A percentile compares a stretch with the other conserved stretches of the same genome.
phyloP scores from a whole-genome alignment of 108 stramenopile genomes.

The Parietichytrium sp. region DNA sequence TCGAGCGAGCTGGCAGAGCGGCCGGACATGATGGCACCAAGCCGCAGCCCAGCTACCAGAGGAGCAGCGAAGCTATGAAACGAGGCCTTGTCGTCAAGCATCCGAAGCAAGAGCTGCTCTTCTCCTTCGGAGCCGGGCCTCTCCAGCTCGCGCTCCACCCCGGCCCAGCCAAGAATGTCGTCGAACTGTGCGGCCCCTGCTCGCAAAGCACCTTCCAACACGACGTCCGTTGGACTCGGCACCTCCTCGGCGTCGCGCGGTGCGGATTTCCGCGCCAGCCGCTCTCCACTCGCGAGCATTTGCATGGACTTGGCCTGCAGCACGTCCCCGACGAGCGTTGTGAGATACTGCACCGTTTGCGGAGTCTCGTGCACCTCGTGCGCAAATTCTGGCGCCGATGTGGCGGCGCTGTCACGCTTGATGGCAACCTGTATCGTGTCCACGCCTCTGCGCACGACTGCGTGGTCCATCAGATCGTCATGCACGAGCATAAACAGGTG shows the following conservation, averaged over 20 bases:
- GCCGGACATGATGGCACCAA: not conserved
- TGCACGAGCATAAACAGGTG: conserved; percentile 39
- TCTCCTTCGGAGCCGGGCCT: not conserved
- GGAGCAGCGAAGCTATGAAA: conserved; percentile 17
- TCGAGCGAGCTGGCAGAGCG: not conserved
- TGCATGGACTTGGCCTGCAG: conserved; percentile 1
- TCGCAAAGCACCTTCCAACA: conserved; percentile 6
- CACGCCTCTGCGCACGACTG: not conserved
- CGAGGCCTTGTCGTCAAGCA: not conserved
- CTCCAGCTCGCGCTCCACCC: not conserved
- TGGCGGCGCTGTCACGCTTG: not conserved
- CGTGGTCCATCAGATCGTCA: conserved; percentile 32
- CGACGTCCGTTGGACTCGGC: not conserved
- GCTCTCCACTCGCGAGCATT: not conserved
- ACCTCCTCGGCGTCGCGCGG: not conserved
- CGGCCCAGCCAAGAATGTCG: conserved; percentile 32
- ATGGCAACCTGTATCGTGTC: conserved; percentile 27
- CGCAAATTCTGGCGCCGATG: not conserved
- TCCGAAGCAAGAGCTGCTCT: not conserved
- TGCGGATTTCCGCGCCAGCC: no score
- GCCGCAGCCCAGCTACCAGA: not conserved
- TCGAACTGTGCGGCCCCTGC: conserved; percentile 30
- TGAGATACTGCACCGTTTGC: not conserved
- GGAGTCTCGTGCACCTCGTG: not conserved
- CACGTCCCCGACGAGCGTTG: conserved; percentile 34